Percentiles rank a stretch among this genome's conserved stretches.
Evolutionary conservation across 2,329 filamentous ascomycete genomes (phyloP).

Genomic region (Alternaria gansuensis): DNA sequence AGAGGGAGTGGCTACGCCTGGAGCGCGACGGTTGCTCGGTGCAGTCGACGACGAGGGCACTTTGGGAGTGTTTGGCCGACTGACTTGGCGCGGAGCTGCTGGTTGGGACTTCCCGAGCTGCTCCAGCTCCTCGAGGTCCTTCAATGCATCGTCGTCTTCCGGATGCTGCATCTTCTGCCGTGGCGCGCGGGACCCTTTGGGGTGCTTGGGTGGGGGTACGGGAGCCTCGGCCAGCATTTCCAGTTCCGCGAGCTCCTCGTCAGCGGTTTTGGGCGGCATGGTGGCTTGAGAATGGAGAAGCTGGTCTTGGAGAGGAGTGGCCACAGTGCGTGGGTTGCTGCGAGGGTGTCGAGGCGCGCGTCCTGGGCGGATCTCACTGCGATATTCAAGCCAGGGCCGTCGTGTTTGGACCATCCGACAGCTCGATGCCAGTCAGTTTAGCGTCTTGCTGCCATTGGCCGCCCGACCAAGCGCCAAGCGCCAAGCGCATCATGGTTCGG

Average conservation of each 20-base stretch:
- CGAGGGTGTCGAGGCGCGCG: not conserved
- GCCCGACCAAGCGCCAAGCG: conserved; percentile 22
- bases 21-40: conserved; percentile 50
- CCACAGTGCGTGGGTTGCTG: not conserved
- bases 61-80: conserved; percentile 83
- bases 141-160: conserved; percentile 79
- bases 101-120: conserved; percentile 58
- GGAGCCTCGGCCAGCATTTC: conserved; percentile 48
- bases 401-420: conserved; percentile 26
- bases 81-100: conserved; percentile 67
- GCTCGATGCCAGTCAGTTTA: conserved; percentile 37
- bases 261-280: conserved; percentile 54
- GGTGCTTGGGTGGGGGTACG: conserved; percentile 45
- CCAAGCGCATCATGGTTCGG: conserved; percentile 37
- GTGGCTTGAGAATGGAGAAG: not conserved
- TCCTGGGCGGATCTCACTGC: conserved; percentile 3
- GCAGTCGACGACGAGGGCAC: conserved; percentile 59
- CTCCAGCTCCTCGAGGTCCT: conserved; percentile 83
- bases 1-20: conserved; percentile 50
- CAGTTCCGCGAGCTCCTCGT: conserved; percentile 60
- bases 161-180: conserved; percentile 52
- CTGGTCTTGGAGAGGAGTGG: conserved; percentile 3
- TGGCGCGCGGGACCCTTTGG: conserved; percentile 59
- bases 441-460: conserved; percentile 37
- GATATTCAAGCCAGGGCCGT: conserved; percentile 7